Evolutionary conservation across 1,139 yeast genomes (phyloP).

Genomic region (Yamadazyma atlantica): DNA sequence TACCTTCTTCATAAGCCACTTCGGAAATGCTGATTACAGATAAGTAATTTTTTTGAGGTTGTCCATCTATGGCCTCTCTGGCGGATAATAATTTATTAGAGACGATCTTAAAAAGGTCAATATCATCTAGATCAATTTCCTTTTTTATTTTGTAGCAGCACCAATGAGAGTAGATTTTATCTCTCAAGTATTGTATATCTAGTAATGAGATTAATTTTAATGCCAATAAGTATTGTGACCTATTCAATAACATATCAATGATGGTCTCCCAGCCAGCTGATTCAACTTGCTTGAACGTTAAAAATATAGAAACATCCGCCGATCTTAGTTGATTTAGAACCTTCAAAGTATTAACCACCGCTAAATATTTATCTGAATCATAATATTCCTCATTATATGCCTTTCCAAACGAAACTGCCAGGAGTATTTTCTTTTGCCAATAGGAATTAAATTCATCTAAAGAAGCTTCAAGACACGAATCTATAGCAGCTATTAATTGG

Average conservation of each 20-base stretch:
- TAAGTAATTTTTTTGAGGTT: constrained; percentile 29
- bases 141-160: constrained; percentile 68
- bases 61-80: constrained; percentile 6
- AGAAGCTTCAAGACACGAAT: constrained; percentile 73
- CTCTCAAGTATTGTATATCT: constrained; percentile 45
- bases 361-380: constrained; percentile 61
- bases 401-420: constrained; percentile 88
- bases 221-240: constrained; percentile 65
- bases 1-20: constrained; percentile 82
- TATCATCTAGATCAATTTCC: constrained; percentile 56
- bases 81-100: constrained; percentile 41
- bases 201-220: constrained; percentile 59
- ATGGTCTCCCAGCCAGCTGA: constrained; percentile 53
- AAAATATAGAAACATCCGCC: constrained; percentile 62
- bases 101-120: constrained; percentile 52
- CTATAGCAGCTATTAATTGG: constrained; percentile 61
- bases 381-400: constrained; percentile 48
- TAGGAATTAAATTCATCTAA: constrained; percentile 70
- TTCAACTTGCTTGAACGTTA: constrained; percentile 58
- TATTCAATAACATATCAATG: constrained; percentile 55
- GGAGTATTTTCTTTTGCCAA: constrained; percentile 77
- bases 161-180: constrained; percentile 73
- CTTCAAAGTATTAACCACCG: constrained; percentile 57
- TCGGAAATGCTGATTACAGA: constrained; percentile 66
- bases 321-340: constrained; percentile 70